phyloP scores from a whole-genome alignment of 306 rosid species.

The Castanospermum australe region DNA sequence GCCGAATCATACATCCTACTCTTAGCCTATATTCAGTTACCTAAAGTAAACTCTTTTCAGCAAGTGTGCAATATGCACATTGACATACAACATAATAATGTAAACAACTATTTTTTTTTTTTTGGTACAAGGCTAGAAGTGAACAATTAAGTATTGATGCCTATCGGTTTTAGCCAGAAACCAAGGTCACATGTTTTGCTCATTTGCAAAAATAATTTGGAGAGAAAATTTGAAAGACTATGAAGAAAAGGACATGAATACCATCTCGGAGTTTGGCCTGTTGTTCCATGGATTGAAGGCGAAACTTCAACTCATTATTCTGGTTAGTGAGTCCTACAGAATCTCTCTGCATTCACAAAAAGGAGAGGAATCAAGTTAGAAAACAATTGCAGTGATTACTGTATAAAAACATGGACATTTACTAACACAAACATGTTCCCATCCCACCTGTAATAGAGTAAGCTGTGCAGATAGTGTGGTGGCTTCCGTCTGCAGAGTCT shows the following conservation, averaged over 20 bases:
- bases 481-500: conserved; percentile 93
- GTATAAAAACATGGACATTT: neutral
- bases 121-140: neutral
- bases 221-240: neutral
- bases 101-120: neutral
- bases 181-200: neutral
- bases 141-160: neutral
- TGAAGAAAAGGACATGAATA: conserved; percentile 27
- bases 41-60: neutral
- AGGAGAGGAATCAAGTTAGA: conserved; percentile 11
- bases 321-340: conserved; percentile 89
- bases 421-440: conserved; percentile 9
- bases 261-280: conserved; percentile 98
- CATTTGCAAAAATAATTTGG: neutral
- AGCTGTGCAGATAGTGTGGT: conserved; percentile 92
- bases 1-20: neutral
- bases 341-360: conserved; percentile 60
- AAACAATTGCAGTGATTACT: neutral
- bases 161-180: neutral
- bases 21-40: neutral
- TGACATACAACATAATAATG: neutral
- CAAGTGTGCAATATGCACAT: conserved; percentile 2
- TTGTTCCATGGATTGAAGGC: conserved; percentile 98
- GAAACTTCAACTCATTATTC: conserved; percentile 91
- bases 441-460: conserved; percentile 86